Conservation (phyloP, 2,329 filamentous ascomycete genomes). For the Cephalotrichum gorgonifer region DNA sequence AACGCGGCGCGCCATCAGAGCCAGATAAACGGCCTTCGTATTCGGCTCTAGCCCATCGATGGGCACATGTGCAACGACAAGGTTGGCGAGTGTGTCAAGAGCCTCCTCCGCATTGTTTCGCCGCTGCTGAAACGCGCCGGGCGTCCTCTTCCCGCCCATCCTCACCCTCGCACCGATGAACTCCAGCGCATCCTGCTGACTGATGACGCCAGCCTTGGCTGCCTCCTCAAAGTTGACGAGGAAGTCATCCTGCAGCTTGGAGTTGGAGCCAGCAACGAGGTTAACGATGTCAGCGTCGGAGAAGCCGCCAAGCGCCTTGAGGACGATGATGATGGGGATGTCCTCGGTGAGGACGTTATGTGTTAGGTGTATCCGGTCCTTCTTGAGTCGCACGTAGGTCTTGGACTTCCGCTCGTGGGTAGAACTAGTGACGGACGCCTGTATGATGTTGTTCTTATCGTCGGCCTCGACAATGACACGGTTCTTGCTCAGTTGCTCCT, state of each 20-base stretch:
- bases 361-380: slow-evolving; percentile 77
- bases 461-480: slow-evolving; percentile 94
- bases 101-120: slow-evolving; percentile 85
- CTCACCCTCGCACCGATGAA: slow-evolving; percentile 83
- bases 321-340: slow-evolving; percentile 85
- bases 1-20: slow-evolving; percentile 94
- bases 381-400: slow-evolving; percentile 90
- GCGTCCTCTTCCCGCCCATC: slow-evolving; percentile 62
- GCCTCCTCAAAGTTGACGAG: slow-evolving; percentile 91
- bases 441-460: slow-evolving; percentile 83
- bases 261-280: slow-evolving; percentile 79
- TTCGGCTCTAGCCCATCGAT: slow-evolving; percentile 88
- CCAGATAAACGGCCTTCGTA: slow-evolving; percentile 93
- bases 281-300: slow-evolving; percentile 93
- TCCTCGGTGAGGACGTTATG: slow-evolving; percentile 92
- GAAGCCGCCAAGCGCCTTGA: slow-evolving; percentile 88
- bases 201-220: slow-evolving; percentile 72
- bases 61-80: slow-evolving; percentile 90
- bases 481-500: slow-evolving; percentile 98
- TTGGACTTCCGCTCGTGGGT: slow-evolving; percentile 97
- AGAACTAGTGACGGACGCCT: slow-evolving; percentile 93
- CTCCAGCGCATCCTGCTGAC: slow-evolving; percentile 90
- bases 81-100: slow-evolving; percentile 81
- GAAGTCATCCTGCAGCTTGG: slow-evolving; percentile 87
- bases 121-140: slow-evolving; percentile 39